Evolutionary conservation across 176 grass and related monocot species (phyloP).

Genomic region (Musa troglodytarum): DNA sequence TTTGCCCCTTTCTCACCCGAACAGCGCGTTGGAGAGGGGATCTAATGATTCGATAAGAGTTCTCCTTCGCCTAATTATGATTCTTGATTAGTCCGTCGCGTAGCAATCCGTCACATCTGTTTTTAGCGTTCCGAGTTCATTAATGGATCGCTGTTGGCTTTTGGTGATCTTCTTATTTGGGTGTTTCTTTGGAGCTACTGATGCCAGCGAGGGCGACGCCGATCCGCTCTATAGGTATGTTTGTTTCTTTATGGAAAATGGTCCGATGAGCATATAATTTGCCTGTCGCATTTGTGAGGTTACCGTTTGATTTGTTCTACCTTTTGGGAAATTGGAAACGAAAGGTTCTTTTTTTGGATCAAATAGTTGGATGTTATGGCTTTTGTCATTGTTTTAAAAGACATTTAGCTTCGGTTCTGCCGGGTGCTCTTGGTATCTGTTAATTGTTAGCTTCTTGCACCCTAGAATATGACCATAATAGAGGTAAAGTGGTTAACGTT

Average conservation of each 20-base stretch:
- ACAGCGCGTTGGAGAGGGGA: background rate
- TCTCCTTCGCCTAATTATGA: background rate
- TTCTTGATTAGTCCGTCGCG: background rate
- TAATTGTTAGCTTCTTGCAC: too few species aligned
- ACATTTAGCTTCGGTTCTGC: too few species aligned
- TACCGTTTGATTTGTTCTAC: background rate
- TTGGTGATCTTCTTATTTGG: slow-evolving; percentile 16
- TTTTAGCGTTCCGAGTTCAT: background rate
- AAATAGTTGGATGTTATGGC: too few species aligned
- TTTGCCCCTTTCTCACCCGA: background rate
- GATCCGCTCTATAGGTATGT: slow-evolving; percentile 44
- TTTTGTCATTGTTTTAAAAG: too few species aligned
- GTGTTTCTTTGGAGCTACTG: background rate
- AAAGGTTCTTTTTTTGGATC: too few species aligned
- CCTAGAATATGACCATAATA: too few species aligned
- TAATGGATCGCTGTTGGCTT: slow-evolving; percentile 23
- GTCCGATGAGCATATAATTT: background rate
- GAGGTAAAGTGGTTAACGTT: background rate
- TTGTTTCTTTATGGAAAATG: background rate
- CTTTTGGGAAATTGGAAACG: background rate
- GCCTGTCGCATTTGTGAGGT: background rate
- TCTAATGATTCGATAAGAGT: background rate
- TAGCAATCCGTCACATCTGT: background rate
- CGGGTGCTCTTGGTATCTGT: too few species aligned
- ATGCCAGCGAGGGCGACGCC: slow-evolving; percentile 30